phyloP scores from a whole-genome alignment of 192 early-diverging fungal genomes.

The Paraglomus occultum region DNA sequence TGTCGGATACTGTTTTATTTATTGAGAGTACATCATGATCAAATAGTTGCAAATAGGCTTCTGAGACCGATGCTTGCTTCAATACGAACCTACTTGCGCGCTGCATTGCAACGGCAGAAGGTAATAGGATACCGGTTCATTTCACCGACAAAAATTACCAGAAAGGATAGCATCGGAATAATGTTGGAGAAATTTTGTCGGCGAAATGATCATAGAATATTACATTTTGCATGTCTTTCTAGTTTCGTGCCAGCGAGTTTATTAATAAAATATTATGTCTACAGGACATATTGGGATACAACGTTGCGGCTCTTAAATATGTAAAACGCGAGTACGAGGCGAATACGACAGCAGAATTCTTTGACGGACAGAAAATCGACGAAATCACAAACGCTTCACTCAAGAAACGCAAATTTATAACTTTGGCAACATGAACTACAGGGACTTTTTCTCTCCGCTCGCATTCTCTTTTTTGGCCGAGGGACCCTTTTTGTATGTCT shows the following conservation, averaged over 20 bases:
- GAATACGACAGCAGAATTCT: conserved; percentile 68
- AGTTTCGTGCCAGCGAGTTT: background rate
- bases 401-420: conserved; percentile 78
- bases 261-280: background rate
- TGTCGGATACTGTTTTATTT: conserved; percentile 85
- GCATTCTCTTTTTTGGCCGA: too few species aligned
- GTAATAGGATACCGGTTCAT: conserved; percentile 19
- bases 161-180: too few species aligned
- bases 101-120: conserved; percentile 65
- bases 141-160: too few species aligned
- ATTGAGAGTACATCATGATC: conserved; percentile 84
- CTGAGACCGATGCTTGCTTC: conserved; percentile 74
- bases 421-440: conserved; percentile 37
- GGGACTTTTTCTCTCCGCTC: too few species aligned
- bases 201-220: background rate
- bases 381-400: conserved; percentile 47
- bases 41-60: conserved; percentile 79
- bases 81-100: conserved; percentile 64
- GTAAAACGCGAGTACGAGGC: conserved; percentile 77
- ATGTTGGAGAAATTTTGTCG: too few species aligned
- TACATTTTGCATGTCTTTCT: too few species aligned
- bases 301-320: conserved; percentile 77
- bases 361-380: conserved; percentile 58
- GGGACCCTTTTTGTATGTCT: conserved; percentile 27
- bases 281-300: conserved; percentile 83